Evolutionary conservation across 2,329 filamentous ascomycete genomes (phyloP).

Genomic region (Ophidiomyces ophidiicola): DNA sequence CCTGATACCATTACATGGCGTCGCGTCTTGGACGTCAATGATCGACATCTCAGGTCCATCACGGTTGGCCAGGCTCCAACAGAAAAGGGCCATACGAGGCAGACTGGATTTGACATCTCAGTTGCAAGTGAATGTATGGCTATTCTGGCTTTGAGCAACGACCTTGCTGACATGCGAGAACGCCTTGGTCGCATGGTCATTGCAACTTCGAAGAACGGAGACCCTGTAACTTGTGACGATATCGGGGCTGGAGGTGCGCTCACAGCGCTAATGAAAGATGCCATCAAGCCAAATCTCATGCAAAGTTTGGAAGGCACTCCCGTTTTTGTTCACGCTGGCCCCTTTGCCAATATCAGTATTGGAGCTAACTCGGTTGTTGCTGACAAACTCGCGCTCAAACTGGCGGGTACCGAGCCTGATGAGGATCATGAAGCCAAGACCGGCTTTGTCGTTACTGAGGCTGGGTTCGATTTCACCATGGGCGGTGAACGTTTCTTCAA

Average conservation of each 20-base stretch:
- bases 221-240: slow-evolving; percentile 92
- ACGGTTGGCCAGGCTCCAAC: slow-evolving; percentile 80
- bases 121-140: slow-evolving; percentile 98
- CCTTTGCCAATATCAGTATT: slow-evolving; percentile 97
- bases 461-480: slow-evolving; percentile 99
- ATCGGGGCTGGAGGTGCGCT: slow-evolving; percentile 85
- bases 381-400: slow-evolving; percentile 89
- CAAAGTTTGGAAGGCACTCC: slow-evolving; percentile 94
- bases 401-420: slow-evolving; percentile 84
- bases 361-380: slow-evolving; percentile 91
- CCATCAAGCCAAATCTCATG: slow-evolving; percentile 98
- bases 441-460: slow-evolving; percentile 91
- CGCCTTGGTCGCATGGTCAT: slow-evolving; percentile 92
- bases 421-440: slow-evolving; percentile 72
- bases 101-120: slow-evolving; percentile 95
- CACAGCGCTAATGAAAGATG: slow-evolving; percentile 91
- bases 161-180: slow-evolving; percentile 78
- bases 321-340: slow-evolving; percentile 92
- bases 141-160: slow-evolving; percentile 84
- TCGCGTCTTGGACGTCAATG: slow-evolving; percentile 92
- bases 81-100: slow-evolving; percentile 75
- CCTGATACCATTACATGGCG: slow-evolving; percentile 96
- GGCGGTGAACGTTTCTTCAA: slow-evolving; percentile 99
- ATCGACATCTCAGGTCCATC: slow-evolving; percentile 79
- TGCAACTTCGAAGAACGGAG: slow-evolving; percentile 69